Conservation (phyloP, 1,284 basidiomycete genomes). For the Coniferiporia sulphurascens region DNA sequence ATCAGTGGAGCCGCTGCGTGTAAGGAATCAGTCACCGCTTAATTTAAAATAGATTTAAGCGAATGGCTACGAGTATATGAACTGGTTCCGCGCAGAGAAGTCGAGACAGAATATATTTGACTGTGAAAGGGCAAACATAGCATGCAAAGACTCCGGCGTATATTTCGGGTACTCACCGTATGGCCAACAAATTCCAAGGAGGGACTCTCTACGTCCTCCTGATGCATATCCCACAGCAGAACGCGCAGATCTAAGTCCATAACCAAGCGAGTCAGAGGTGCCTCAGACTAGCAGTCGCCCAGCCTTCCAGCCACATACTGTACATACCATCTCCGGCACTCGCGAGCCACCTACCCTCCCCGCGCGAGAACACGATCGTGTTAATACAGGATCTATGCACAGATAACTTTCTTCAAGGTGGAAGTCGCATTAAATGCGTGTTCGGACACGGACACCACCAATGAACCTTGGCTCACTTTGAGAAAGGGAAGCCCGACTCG, state of each 20-base stretch:
- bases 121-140: slow-evolving; percentile 29
- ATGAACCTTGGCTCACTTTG: background rate
- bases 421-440: background rate
- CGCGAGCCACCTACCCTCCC: slow-evolving; percentile 63
- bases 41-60: background rate
- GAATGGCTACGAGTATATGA: slow-evolving; percentile 54
- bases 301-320: background rate
- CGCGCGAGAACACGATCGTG: slow-evolving; percentile 55
- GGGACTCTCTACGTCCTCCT: slow-evolving; percentile 48
- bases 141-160: background rate
- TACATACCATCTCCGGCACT: slow-evolving; percentile 73
- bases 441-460: too few relatives aligned
- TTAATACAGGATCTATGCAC: slow-evolving; percentile 72
- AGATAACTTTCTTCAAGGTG: slow-evolving; percentile 43
- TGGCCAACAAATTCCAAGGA: slow-evolving; percentile 46
- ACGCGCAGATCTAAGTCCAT: slow-evolving; percentile 48
- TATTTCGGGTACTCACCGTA: slow-evolving; percentile 31
- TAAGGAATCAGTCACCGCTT: too few relatives aligned
- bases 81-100: slow-evolving; percentile 60
- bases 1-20: slow-evolving; percentile 57
- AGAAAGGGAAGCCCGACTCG: slow-evolving; percentile 10
- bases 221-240: slow-evolving; percentile 67
- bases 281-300: too few relatives aligned
- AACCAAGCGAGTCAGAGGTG: too few relatives aligned
- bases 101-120: slow-evolving; percentile 64